Evolutionary conservation across 202 grass and related monocot species (phyloP).

Genomic region (Setaria viridis): DNA sequence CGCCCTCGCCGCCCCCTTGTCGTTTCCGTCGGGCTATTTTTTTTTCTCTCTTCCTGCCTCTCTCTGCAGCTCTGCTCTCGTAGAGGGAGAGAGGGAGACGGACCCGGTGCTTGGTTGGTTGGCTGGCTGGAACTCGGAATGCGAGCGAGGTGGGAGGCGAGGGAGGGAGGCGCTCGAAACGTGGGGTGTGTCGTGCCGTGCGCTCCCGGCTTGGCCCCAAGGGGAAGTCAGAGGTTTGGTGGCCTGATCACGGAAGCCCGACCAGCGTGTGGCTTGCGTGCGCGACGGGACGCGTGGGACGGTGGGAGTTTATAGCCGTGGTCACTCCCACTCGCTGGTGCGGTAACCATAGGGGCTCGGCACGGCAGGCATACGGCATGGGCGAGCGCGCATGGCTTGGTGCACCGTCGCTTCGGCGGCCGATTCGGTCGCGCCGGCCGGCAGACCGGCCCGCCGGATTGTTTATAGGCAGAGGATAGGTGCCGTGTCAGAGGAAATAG

Average conservation of each 20-base stretch:
- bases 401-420: background rate
- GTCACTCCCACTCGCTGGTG: constrained; percentile 9
- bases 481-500: constrained; percentile 42
- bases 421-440: constrained; percentile 40
- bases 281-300: background rate
- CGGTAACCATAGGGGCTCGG: background rate
- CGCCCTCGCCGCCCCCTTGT: constrained; percentile 37
- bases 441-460: constrained; percentile 31
- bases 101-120: constrained; percentile 25
- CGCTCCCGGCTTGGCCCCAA: constrained; percentile 20
- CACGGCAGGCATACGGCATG: too few species aligned
- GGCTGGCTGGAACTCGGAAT: constrained; percentile 29
- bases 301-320: constrained; percentile 38
- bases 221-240: background rate
- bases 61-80: constrained; percentile 15
- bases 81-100: background rate
- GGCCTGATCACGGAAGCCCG: constrained; percentile 27
- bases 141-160: constrained; percentile 9
- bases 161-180: background rate
- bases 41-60: background rate
- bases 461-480: constrained; percentile 9
- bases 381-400: background rate
- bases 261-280: constrained; percentile 7
- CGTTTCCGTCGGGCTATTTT: constrained; percentile 8
- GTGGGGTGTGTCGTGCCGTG: constrained; percentile 21